Evolutionary conservation across 2,329 filamentous ascomycete species (phyloP), one percentile per base, ranked within the genome.

Genomic region (Lasiodiplodia sp.): DNA sequence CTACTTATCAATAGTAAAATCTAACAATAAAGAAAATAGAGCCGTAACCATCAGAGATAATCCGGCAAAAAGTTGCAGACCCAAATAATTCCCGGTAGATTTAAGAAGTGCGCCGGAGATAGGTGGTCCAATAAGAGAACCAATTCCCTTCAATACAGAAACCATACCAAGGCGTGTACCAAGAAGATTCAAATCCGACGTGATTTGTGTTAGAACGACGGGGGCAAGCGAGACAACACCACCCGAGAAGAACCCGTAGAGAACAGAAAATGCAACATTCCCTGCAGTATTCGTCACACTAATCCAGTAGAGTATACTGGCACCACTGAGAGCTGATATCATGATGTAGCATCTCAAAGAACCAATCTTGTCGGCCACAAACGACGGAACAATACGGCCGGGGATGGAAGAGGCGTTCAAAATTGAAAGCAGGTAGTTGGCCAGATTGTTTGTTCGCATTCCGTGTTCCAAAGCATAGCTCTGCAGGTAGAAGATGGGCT

Each of bases 381-480:
- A 73, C 52, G 83, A 83, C 0, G 83, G 82, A 1, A 82, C 68
- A 12, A 82, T 73, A 2, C 81, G 77, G 14, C 81, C 81, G 7
- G 82, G 72, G 52, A 79, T 77, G 1, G 79, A 82, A 1, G 78
- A 78, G 3, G 76, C 81, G 51, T 82, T 83, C 31, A 82, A 68
- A 21, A 81, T 78, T 0, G 79, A 73, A 25, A 82, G 76, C 14
- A 82, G 73, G 56, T 78, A 77, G 53, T 72, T 73, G 2, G 88
- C 87, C 0, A 92, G 77, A 0, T 85, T 81, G 2, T 81, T 73
- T 68, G 80, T 78, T 0, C 86, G 82, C 2, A 86, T 83, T 69
- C 91, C 86, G 16, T 83, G 82, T 0, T 80, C 78, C 0, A 81
- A 75, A 4, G 88, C 89, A 72, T 89, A 92, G 0, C 86, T 82